phyloP scores from a whole-genome alignment of 1,284 basidiomycete species.

The Inonotus obliquus region DNA sequence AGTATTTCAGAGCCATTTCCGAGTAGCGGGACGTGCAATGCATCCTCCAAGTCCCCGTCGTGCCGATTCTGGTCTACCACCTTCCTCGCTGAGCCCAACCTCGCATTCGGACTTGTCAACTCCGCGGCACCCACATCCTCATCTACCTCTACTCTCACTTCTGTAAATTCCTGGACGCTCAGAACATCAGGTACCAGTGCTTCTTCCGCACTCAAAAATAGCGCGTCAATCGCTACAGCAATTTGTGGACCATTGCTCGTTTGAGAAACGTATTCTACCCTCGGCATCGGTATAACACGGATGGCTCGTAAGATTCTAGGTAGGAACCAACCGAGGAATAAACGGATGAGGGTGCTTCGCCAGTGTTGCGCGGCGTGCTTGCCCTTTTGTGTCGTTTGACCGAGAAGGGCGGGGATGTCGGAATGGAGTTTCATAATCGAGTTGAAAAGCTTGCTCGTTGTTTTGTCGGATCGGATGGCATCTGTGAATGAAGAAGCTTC shows the following conservation, averaged over 20 bases:
- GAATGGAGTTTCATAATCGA: constrained; percentile 29
- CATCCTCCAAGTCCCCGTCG: constrained; percentile 8
- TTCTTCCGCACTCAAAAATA: constrained; percentile 30
- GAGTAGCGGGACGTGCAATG: background rate
- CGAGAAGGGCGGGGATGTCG: constrained; percentile 25
- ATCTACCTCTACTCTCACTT: constrained; percentile 35
- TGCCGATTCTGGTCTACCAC: background rate
- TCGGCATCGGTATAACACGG: constrained; percentile 38
- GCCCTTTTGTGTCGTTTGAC: constrained; percentile 18
- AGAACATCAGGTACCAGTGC: constrained; percentile 41
- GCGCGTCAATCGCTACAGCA: constrained; percentile 36
- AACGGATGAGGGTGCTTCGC: constrained; percentile 28
- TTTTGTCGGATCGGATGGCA: constrained; percentile 32
- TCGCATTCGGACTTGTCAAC: constrained; percentile 1
- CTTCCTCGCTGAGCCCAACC: background rate
- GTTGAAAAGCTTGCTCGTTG: constrained; percentile 32
- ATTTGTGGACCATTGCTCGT: constrained; percentile 20
- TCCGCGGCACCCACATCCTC: constrained; percentile 17
- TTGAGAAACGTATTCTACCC: constrained; percentile 37
- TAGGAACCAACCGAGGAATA: constrained; percentile 37
- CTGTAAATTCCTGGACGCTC: constrained; percentile 38
- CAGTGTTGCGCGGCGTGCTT: constrained; percentile 18
- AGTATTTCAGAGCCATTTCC: background rate
- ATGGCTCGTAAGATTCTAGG: constrained; percentile 36
- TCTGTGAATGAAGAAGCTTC: constrained; percentile 32